These are phyloP conservation scores for Schwanniomyces pseudopolymorphus DNA, from an alignment of 805 yeast genomes.

Conservation along the genomic window DNA sequence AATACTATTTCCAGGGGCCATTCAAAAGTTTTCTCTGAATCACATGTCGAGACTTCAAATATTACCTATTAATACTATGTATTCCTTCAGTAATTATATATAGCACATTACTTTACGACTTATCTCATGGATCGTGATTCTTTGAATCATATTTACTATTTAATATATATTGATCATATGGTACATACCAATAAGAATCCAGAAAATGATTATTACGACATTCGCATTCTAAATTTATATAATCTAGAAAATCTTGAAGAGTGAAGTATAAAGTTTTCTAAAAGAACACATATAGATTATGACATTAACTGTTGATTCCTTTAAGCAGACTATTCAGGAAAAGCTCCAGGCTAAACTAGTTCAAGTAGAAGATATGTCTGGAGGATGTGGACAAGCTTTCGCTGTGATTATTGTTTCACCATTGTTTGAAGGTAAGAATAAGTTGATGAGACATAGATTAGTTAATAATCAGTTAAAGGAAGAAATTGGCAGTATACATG, in stretches of 20 bases:
- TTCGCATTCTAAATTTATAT: background rate
- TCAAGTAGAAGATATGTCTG: constrained; percentile 75
- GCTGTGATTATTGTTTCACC: constrained; percentile 83
- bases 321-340: constrained; percentile 51
- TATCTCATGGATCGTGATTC: background rate
- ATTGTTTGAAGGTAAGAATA: constrained; percentile 75
- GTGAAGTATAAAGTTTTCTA: background rate
- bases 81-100: background rate
- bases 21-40: constrained; percentile 24
- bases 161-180: background rate
- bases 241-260: too few species aligned
- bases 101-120: background rate
- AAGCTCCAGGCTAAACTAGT: constrained; percentile 63
- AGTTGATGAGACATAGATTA: constrained; percentile 79
- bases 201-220: too few species aligned
- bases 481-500: constrained; percentile 88
- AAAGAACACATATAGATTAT: constrained; percentile 9
- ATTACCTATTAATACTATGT: background rate
- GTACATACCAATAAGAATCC: too few species aligned
- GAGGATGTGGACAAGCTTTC: constrained; percentile 98
- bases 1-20: constrained; percentile 33
- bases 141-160: background rate
- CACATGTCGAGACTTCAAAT: constrained; percentile 30
- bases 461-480: constrained; percentile 78
- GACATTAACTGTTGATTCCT: constrained; percentile 37